A percentile compares a stretch with the other conserved stretches of the same genome.
Evolutionary conservation across 805 yeast species (phyloP).

Genomic region (Danielia reshetovae): DNA sequence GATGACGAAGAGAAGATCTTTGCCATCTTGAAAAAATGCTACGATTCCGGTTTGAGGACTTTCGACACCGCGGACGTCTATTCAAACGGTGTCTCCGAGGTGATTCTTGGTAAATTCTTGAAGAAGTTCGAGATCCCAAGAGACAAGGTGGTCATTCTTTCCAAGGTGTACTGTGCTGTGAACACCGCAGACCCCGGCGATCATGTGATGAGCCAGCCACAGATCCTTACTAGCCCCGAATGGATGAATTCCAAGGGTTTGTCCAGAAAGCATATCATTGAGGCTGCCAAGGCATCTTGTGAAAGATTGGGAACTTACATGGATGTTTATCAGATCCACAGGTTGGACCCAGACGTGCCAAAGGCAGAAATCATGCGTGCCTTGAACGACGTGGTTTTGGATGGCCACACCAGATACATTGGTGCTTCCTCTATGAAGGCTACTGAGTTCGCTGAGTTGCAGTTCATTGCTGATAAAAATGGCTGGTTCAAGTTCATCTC

Average conservation of each 20-base stretch:
- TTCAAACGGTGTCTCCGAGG: slow-evolving; percentile 47
- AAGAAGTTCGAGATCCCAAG: slow-evolving; percentile 48
- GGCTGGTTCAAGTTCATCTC: slow-evolving; percentile 57
- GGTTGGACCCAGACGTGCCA: slow-evolving; percentile 47
- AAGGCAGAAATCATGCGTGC: slow-evolving; percentile 55
- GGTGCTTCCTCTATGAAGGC: slow-evolving; percentile 65
- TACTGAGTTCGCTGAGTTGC: slow-evolving; percentile 50
- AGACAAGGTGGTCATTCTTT: slow-evolving; percentile 50
- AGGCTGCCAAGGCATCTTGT: slow-evolving; percentile 39
- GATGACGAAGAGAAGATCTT: slow-evolving; percentile 3
- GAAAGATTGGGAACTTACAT: slow-evolving; percentile 50
- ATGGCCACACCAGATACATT: slow-evolving; percentile 49
- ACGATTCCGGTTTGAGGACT: slow-evolving; percentile 43
- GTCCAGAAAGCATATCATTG: slow-evolving; percentile 46
- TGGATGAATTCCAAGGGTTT: slow-evolving; percentile 36
- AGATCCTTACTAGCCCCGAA: background rate
- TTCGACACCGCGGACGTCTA: slow-evolving; percentile 51
- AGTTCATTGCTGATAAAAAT: slow-evolving; percentile 50
- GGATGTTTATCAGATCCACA: slow-evolving; percentile 56
- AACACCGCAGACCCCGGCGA: slow-evolving; percentile 9
- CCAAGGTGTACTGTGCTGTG: slow-evolving; percentile 32
- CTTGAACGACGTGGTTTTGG: slow-evolving; percentile 46
- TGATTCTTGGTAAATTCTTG: slow-evolving; percentile 50
- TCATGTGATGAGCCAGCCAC: background rate
- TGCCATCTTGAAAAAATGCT: slow-evolving; percentile 17